phyloP scores from a whole-genome alignment of 2,329 filamentous ascomycete genomes.

The Dactylellina parvicollis region DNA sequence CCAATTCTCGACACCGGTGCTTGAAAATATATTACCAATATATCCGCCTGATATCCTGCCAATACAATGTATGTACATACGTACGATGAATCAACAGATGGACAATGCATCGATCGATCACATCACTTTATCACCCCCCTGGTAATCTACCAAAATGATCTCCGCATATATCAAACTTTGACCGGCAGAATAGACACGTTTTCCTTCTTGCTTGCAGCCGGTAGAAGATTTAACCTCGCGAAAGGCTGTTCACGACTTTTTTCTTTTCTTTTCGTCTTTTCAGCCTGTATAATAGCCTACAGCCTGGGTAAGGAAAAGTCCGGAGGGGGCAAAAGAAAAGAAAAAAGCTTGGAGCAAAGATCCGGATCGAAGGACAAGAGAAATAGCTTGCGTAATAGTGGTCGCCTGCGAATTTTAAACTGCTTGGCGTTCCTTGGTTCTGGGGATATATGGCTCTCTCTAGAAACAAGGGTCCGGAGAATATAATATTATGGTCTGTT shows the following conservation, averaged over 20 bases:
- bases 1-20: neutral
- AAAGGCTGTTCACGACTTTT: neutral
- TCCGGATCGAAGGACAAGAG: neutral
- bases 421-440: constrained; percentile 12
- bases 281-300: constrained; percentile 40
- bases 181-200: constrained; percentile 48
- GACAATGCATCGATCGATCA: neutral
- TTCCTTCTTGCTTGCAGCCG: neutral
- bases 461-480: too few relatives aligned
- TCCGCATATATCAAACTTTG: too few relatives aligned
- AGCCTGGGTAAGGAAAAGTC: constrained; percentile 8
- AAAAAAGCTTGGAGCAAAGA: constrained; percentile 3
- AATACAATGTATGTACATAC: too few relatives aligned
- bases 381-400: too few relatives aligned
- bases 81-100: too few relatives aligned
- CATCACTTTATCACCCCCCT: neutral
- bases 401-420: too few relatives aligned
- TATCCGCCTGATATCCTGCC: too few relatives aligned
- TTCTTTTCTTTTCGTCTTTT: constrained; percentile 11
- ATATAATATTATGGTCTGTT: too few relatives aligned
- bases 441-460: too few relatives aligned
- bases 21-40: constrained; percentile 15
- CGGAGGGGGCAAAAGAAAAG: neutral
- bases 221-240: constrained; percentile 16
- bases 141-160: neutral